Percentiles rank a stretch among this genome's conserved stretches.
phyloP scores from a whole-genome alignment of 768 basidiomycete genomes.

The Coprinopsis marcescibilis region DNA sequence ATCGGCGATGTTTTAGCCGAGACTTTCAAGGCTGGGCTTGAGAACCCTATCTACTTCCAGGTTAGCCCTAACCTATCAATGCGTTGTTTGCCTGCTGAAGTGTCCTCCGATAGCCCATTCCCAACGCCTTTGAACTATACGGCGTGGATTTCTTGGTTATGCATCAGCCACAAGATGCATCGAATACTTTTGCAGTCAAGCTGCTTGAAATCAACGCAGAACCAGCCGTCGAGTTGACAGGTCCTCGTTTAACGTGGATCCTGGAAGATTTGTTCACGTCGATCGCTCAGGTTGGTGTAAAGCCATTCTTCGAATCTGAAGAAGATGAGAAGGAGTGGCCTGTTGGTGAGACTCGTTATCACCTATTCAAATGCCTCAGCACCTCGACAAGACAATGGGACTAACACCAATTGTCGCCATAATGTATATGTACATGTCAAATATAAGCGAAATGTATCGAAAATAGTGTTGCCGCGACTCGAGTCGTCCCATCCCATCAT shows the following conservation, averaged over 20 bases:
- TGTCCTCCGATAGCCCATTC: slow-evolving; percentile 53
- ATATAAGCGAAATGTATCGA: too few species aligned
- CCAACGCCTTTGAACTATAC: slow-evolving; percentile 93
- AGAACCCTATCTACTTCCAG: slow-evolving; percentile 83
- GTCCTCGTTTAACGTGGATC: slow-evolving; percentile 73
- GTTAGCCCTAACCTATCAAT: slow-evolving; percentile 27
- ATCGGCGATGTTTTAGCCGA: slow-evolving; percentile 67
- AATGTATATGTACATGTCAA: slow-evolving; percentile 8
- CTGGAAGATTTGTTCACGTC: slow-evolving; percentile 74
- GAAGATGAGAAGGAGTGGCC: slow-evolving; percentile 32
- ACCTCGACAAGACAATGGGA: slow-evolving; percentile 35
- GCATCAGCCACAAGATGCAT: slow-evolving; percentile 24
- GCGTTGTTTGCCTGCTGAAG: not conserved
- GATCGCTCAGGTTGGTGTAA: slow-evolving; percentile 62
- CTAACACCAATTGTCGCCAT: too few species aligned
- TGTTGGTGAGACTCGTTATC: slow-evolving; percentile 45
- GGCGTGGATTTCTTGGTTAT: slow-evolving; percentile 89
- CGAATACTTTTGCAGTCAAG: slow-evolving; percentile 48
- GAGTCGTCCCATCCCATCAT: too few species aligned
- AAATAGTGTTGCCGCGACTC: not conserved
- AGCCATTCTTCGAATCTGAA: slow-evolving; percentile 49
- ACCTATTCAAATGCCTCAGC: slow-evolving; percentile 67
- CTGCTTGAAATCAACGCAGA: slow-evolving; percentile 92
- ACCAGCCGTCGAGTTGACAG: slow-evolving; percentile 93
- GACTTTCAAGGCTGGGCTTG: slow-evolving; percentile 79